phyloP scores from a whole-genome alignment of 192 early-diverging fungal species.

The Cladochytrium replicatum region DNA sequence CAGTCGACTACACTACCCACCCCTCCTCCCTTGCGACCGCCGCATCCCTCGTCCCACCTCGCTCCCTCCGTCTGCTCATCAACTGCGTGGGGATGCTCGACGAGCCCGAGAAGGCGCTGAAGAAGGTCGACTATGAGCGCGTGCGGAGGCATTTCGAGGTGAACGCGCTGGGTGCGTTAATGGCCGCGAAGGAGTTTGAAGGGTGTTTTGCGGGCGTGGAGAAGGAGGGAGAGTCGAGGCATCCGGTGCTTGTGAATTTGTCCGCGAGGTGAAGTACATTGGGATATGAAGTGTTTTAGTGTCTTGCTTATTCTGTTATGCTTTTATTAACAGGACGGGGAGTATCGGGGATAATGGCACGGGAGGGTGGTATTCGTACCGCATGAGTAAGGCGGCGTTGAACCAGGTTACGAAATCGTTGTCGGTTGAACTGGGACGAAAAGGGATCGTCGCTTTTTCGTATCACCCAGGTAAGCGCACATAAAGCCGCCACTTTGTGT shows the following conservation, averaged over 20 bases:
- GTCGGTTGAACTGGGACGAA: slow-evolving; percentile 15
- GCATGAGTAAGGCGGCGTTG: slow-evolving; percentile 18
- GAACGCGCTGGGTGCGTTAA: slow-evolving; percentile 14
- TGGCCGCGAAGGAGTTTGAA: slow-evolving; percentile 18
- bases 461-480: slow-evolving; percentile 21
- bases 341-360: slow-evolving; percentile 22
- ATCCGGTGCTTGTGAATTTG: slow-evolving; percentile 10
- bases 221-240: slow-evolving; percentile 1
- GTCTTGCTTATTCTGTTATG: background rate
- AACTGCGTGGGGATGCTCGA: too few relatives aligned
- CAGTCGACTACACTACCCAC: slow-evolving; percentile 1
- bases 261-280: too few relatives aligned
- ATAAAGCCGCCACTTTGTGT: background rate
- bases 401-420: slow-evolving; percentile 17
- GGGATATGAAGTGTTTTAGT: slow-evolving; percentile 14
- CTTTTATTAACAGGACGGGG: too few relatives aligned
- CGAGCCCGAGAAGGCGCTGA: slow-evolving; percentile 21
- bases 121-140: slow-evolving; percentile 1
- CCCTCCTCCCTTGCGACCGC: background rate
- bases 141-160: slow-evolving; percentile 10
- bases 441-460: slow-evolving; percentile 6
- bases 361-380: slow-evolving; percentile 27
- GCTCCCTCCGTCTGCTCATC: too few relatives aligned
- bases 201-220: background rate
- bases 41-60: too few relatives aligned